These are phyloP conservation scores for Aspergillus ibericus DNA, from an alignment of 2,329 filamentous ascomycete species.

Conservation along the genomic window DNA sequence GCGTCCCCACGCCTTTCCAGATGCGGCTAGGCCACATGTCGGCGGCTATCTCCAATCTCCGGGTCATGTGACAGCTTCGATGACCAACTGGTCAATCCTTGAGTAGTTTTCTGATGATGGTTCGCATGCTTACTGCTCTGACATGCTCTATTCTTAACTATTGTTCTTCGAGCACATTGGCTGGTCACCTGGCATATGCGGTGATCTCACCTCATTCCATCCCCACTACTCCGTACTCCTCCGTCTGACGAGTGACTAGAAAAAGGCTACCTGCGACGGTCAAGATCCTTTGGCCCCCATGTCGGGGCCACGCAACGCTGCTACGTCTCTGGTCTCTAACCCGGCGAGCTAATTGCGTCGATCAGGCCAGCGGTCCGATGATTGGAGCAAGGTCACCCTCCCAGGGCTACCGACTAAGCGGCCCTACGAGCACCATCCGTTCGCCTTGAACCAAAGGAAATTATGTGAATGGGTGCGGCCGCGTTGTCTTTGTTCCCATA, in stretches of 20 bases:
- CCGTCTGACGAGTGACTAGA: neutral
- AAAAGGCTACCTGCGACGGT: neutral
- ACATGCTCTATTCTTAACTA: neutral
- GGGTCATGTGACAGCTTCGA: neutral
- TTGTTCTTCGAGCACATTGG: neutral
- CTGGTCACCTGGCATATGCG: neutral
- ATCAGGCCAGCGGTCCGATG: constrained; percentile 1
- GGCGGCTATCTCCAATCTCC: neutral
- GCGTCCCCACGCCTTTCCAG: neutral
- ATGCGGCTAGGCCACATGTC: neutral
- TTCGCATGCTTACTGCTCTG: neutral
- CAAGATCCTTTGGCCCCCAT: constrained; percentile 1
- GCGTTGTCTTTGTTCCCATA: neutral
- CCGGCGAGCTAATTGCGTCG: neutral
- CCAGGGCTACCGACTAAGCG: neutral
- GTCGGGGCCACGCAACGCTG: constrained; percentile 5
- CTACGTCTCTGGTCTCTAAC: neutral
- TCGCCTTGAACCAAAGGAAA: neutral
- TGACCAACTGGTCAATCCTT: neutral
- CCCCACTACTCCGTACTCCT: neutral
- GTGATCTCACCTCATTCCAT: neutral
- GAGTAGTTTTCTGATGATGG: neutral
- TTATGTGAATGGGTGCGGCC: neutral
- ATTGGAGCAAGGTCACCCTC: neutral
- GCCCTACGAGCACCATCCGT: neutral